Conservation (phyloP, 306 rosid species). For the Hippophae tibetana region DNA sequence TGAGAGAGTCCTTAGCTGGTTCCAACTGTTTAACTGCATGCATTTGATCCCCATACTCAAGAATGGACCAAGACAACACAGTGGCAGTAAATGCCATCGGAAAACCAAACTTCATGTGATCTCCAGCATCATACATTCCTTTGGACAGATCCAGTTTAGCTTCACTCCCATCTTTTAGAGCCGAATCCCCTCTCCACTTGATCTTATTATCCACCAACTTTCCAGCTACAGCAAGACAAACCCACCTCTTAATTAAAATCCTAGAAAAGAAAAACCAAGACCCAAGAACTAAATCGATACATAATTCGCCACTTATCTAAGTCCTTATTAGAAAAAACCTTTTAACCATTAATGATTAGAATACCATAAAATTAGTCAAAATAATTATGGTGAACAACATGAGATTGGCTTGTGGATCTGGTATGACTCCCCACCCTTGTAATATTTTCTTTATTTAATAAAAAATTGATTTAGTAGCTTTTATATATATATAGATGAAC, state of each 20-base stretch:
- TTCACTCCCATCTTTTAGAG: conserved; percentile 61
- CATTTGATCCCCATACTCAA: conserved; percentile 94
- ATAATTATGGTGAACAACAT: not conserved
- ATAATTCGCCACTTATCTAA: not conserved
- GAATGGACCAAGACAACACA: conserved; percentile 84
- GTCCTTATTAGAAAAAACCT: not conserved
- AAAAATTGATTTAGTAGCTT: too few relatives aligned
- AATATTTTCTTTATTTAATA: too few relatives aligned
- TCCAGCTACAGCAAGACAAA: conserved; percentile 48
- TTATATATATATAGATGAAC: too few relatives aligned
- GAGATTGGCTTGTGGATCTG: too few relatives aligned
- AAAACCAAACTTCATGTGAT: conserved; percentile 86
- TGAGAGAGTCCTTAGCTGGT: conserved; percentile 57
- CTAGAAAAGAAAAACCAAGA: not conserved
- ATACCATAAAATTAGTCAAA: too few relatives aligned
- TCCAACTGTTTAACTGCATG: conserved; percentile 60
- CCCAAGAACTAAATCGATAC: not conserved
- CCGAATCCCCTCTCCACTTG: conserved; percentile 94
- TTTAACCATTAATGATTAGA: not conserved
- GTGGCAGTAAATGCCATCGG: conserved; percentile 93
- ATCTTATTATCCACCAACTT: conserved; percentile 52
- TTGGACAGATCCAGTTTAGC: conserved; percentile 63
- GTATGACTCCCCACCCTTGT: too few relatives aligned
- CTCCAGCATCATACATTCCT: conserved; percentile 97
- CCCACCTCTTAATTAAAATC: not conserved